Percentiles rank a stretch among this genome's conserved stretches.
Conservation (phyloP, 306 rosid species). For the Gastrolobium bilobum region DNA sequence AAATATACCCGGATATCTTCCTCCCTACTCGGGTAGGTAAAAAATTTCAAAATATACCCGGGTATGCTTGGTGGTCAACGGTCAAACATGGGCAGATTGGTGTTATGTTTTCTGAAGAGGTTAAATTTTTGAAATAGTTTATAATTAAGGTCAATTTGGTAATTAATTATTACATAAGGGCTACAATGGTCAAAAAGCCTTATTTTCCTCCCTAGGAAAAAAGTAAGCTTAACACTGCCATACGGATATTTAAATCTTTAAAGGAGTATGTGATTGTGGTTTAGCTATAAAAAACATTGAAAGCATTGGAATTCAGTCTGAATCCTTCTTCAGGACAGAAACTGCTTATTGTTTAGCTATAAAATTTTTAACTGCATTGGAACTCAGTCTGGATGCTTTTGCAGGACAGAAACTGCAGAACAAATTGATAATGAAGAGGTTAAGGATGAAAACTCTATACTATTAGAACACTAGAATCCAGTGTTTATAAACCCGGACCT, state of each 20-base stretch:
- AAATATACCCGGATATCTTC: no score
- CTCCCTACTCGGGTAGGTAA: no score
- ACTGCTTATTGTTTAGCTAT: background rate
- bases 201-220: background rate
- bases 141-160: no score
- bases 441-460: background rate
- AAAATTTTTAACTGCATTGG: background rate
- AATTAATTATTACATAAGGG: no score
- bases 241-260: background rate
- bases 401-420: conserved; percentile 5
- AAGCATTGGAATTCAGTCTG: background rate
- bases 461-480: no score
- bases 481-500: no score
- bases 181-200: no score
- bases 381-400: background rate
- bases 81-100: no score
- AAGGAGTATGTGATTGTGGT: background rate
- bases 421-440: background rate
- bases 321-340: background rate
- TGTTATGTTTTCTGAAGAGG: no score
- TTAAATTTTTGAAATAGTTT: no score
- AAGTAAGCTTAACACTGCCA: background rate
- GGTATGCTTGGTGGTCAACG: no score
- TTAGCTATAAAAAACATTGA: background rate
- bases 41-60: no score